These are phyloP conservation scores for Raddia guianensis DNA, from an alignment of 176 grass and related monocot genomes.

Conservation along the genomic window DNA sequence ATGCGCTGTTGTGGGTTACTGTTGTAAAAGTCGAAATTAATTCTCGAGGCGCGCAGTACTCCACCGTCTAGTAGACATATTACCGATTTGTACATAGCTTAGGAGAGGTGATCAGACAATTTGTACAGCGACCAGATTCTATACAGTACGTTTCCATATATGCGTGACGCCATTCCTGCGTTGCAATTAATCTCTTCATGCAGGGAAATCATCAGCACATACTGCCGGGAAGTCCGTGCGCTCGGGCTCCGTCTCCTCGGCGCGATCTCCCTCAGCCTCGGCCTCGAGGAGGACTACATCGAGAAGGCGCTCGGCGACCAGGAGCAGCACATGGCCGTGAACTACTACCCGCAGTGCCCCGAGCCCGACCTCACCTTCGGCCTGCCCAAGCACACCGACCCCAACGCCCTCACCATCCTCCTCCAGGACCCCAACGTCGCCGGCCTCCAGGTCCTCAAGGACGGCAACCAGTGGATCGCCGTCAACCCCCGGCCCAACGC, in stretches of 20 bases:
- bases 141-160: neutral
- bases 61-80: no score
- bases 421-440: constrained; percentile 64
- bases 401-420: constrained; percentile 78
- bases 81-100: no score
- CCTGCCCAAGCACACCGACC: constrained; percentile 75
- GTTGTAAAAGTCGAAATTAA: no score
- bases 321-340: constrained; percentile 91
- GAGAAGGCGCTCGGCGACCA: constrained; percentile 61
- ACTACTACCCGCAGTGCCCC: constrained; percentile 90
- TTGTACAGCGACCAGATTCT: no score
- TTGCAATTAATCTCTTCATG: neutral
- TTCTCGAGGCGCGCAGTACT: no score
- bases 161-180: neutral
- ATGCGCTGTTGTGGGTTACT: no score
- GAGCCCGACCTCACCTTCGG: constrained; percentile 76
- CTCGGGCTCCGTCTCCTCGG: constrained; percentile 62
- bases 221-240: constrained; percentile 60
- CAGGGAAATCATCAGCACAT: constrained; percentile 62
- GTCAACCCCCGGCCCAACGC: constrained; percentile 52
- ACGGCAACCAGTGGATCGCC: constrained; percentile 63
- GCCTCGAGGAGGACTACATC: constrained; percentile 59
- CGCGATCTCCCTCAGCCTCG: constrained; percentile 69
- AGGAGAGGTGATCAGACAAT: no score
- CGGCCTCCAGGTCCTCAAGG: constrained; percentile 75